Percentiles rank a stretch among this genome's conserved stretches.
These are phyloP conservation scores for Rhynchospora pubera DNA, from an alignment of 176 grass and related monocot genomes.

Conservation along the genomic window DNA sequence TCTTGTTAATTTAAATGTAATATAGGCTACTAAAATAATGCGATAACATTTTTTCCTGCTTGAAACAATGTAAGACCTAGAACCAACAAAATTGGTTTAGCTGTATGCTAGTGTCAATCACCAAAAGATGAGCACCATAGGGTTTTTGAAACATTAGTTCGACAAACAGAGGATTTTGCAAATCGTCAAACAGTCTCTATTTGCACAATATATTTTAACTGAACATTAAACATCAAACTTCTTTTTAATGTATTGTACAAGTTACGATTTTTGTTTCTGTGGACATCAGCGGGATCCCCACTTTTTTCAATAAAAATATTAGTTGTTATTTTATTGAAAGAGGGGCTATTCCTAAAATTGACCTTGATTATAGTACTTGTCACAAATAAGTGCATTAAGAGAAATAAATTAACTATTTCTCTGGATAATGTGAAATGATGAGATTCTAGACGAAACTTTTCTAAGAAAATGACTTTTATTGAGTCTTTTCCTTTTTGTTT, in stretches of 20 bases:
- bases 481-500: neutral
- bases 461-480: conserved; percentile 30
- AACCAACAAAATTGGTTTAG: conserved; percentile 3
- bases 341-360: neutral
- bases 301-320: neutral
- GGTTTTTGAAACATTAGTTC: neutral
- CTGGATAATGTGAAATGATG: neutral
- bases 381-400: neutral
- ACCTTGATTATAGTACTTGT: neutral
- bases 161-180: neutral
- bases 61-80: conserved; percentile 12
- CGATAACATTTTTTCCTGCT: neutral
- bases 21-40: neutral
- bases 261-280: neutral
- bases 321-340: neutral
- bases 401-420: conserved; percentile 9
- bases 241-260: neutral
- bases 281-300: neutral
- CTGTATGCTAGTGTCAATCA: neutral
- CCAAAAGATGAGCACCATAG: neutral
- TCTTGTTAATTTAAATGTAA: neutral
- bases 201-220: neutral
- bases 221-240: neutral
- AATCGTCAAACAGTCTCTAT: neutral
- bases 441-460: neutral